phyloP scores from a whole-genome alignment of 2,329 filamentous ascomycete genomes.

The Fusarium verrucosum region DNA sequence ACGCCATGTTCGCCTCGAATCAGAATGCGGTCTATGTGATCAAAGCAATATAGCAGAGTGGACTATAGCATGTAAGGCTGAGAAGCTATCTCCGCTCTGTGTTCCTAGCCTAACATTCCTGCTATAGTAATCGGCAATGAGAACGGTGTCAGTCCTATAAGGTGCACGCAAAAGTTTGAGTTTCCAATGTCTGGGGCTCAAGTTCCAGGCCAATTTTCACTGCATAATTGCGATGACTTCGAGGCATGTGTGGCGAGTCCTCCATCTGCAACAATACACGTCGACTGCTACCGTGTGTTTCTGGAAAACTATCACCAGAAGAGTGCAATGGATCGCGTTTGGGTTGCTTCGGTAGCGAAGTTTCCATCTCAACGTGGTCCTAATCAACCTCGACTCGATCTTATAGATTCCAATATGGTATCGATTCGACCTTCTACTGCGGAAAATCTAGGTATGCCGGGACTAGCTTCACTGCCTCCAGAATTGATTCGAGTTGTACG shows the following conservation, averaged over 20 bases:
- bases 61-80: background rate
- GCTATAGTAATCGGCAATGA: background rate
- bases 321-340: background rate
- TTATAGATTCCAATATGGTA: background rate
- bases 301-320: background rate
- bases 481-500: background rate
- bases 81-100: background rate
- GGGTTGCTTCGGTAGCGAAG: background rate
- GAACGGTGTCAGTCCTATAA: no score
- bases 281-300: background rate
- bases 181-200: background rate
- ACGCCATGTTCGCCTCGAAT: background rate
- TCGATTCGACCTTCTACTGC: background rate
- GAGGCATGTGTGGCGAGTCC: background rate
- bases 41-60: background rate
- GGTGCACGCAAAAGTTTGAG: background rate
- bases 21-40: background rate
- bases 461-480: background rate
- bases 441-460: background rate
- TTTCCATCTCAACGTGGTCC: background rate
- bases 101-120: background rate
- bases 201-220: no score
- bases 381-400: background rate
- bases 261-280: background rate
- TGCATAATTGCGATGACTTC: no score